A percentile compares a stretch with the other conserved stretches of the same genome.
Conservation (phyloP, 352 stramenopile genomes). For the Achlya hypogyna region DNA sequence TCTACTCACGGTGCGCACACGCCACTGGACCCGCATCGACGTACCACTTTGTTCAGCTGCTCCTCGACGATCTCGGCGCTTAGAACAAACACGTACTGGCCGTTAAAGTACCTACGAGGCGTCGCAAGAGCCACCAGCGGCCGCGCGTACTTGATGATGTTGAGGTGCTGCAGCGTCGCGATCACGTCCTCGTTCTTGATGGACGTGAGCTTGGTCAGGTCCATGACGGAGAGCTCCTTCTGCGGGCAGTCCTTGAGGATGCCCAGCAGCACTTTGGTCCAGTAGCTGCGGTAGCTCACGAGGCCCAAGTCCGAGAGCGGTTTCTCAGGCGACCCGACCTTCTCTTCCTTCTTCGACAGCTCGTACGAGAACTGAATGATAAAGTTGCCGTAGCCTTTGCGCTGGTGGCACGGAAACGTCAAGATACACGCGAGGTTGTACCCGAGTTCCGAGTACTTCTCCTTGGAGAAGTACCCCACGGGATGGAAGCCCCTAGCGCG, state of each 20-base stretch:
- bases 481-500: conserved; percentile 79
- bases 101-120: conserved; percentile 74
- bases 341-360: conserved; percentile 97
- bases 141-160: conserved; percentile 95
- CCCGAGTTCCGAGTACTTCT: conserved; percentile 96
- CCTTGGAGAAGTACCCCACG: conserved; percentile 99
- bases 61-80: conserved; percentile 87
- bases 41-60: conserved; percentile 53
- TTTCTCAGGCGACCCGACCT: conserved; percentile 97
- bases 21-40: background rate
- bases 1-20: conserved; percentile 14
- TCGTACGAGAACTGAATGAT: conserved; percentile 99
- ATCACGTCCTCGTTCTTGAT: conserved; percentile 99
- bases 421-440: conserved; percentile 99
- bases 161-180: conserved; percentile 94
- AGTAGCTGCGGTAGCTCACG: conserved; percentile 98
- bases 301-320: conserved; percentile 98
- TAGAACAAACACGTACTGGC: conserved; percentile 96
- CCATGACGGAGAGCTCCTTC: conserved; percentile 89
- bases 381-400: conserved; percentile 98
- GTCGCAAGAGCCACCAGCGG: background rate
- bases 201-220: conserved; percentile 87
- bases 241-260: conserved; percentile 79
- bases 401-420: conserved; percentile 98
- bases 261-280: conserved; percentile 93